A percentile compares a stretch with the other conserved stretches of the same genome.
Conservation (phyloP, 2,329 filamentous ascomycete species). For the Diaporthe velutina region DNA sequence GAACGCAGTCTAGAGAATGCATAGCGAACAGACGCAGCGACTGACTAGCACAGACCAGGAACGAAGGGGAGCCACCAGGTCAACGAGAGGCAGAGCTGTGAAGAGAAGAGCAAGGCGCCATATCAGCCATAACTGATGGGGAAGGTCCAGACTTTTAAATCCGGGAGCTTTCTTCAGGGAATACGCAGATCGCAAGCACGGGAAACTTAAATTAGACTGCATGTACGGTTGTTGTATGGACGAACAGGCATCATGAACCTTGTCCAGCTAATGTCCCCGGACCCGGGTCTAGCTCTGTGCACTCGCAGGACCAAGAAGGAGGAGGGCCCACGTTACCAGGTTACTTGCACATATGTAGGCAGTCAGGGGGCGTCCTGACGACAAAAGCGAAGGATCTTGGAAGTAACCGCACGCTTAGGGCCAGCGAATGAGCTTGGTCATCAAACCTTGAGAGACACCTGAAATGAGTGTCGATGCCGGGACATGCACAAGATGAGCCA, state of each 20-base stretch:
- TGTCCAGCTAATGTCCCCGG: slow-evolving; percentile 21
- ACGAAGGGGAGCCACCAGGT: slow-evolving; percentile 3
- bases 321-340: slow-evolving; percentile 13
- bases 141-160: slow-evolving; percentile 23
- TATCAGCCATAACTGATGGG: not conserved
- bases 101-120: not conserved
- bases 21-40: slow-evolving; percentile 41
- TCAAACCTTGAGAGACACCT: not conserved
- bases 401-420: not conserved
- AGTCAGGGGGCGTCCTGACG: slow-evolving; percentile 27
- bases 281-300: slow-evolving; percentile 24
- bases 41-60: slow-evolving; percentile 3
- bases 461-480: not conserved
- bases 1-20: slow-evolving; percentile 30
- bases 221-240: slow-evolving; percentile 30
- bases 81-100: slow-evolving; percentile 14
- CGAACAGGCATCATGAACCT: slow-evolving; percentile 24
- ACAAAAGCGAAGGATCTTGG: slow-evolving; percentile 9
- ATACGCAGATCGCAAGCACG: slow-evolving; percentile 2
- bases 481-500: not conserved
- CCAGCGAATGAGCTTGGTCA: not conserved
- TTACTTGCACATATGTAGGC: not conserved
- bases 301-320: slow-evolving; percentile 24
- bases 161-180: not conserved
- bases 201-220: slow-evolving; percentile 14